These are phyloP conservation scores for Limonium bicolor DNA, from an alignment of 148 eudicot genomes.

Conservation along the genomic window DNA sequence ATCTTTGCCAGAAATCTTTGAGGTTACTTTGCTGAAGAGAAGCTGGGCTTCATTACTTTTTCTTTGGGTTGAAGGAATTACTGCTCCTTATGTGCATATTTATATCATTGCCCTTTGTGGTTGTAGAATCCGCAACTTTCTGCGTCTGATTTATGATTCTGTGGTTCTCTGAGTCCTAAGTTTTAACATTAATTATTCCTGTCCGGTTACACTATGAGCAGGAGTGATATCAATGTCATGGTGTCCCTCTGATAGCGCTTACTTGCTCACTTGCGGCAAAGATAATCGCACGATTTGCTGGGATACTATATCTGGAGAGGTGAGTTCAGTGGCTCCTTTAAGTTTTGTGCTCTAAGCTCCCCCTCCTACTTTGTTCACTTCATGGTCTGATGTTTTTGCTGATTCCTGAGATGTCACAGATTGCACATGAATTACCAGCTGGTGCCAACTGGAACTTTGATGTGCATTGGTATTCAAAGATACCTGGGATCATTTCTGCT, in stretches of 20 bases:
- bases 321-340: not conserved
- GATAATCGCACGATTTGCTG: constrained; percentile 97
- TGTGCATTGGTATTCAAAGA: constrained; percentile 89
- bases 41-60: no score
- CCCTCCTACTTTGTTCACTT: not conserved
- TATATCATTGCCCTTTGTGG: no score
- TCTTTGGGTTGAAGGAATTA: no score
- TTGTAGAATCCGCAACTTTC: no score
- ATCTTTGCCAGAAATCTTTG: no score
- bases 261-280: constrained; percentile 85
- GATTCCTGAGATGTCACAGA: constrained; percentile 31
- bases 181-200: not conserved
- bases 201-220: constrained; percentile 2
- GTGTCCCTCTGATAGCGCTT: constrained; percentile 87
- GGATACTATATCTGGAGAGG: constrained; percentile 87
- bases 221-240: constrained; percentile 96
- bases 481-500: constrained; percentile 91
- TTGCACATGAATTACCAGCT: constrained; percentile 80
- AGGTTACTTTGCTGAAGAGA: no score
- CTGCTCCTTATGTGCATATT: not conserved
- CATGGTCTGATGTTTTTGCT: constrained; percentile 4
- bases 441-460: constrained; percentile 96
- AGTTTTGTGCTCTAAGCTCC: not conserved
- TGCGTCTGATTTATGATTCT: no score
- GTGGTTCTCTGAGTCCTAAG: not conserved